Evolutionary conservation across 2,329 filamentous ascomycete species (phyloP), one percentile per base, ranked within the genome.

Genomic region (Plectosphaerella cucumerina): DNA sequence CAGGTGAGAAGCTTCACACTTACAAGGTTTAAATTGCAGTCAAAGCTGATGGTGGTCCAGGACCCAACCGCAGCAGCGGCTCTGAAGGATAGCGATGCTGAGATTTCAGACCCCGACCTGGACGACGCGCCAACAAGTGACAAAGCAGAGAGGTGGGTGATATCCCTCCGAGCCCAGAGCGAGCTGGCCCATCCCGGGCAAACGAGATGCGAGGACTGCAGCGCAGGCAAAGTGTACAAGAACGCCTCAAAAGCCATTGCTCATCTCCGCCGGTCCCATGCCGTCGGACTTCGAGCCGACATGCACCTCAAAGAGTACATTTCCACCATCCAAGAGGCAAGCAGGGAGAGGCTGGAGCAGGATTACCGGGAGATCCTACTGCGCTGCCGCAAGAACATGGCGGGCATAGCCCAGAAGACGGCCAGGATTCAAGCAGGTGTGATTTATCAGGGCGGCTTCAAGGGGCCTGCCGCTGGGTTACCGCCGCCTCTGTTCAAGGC

Each of bases 401-500:
- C 33, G 35, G 42, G 44, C 10, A 35, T 31, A 2, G 33, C 43
- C 15, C 44, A 44, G 8, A 43, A 51, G 12, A 35, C 50, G 17
- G 46, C 31, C 8, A 46, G 41, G 8, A 49, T 54, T 39, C 49
- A 54, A 23, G 47, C 41, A n/a, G 52, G 52, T 2, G 52, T 54
- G 6, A 20, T 54, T 2, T 43, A 51, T 23, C 45, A 44, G 4
- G 23, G 45, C 10, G 26, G 33, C 8, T 54, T 51, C 33, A 26
- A 43, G 14, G 45, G 44, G 15, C 48, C 52, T 5, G 23, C 43
- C 6, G 45, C 48, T 5, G 52, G 52, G 18, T 34, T 54, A n/a
- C 52, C 52, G 6, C 48, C 51, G n/a, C 44, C 44, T 11, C 52
- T 54, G 5, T 47, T 51, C 18, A 51, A 54, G 2, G 47, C 52